A percentile compares a stretch with the other conserved stretches of the same genome.
Evolutionary conservation across 2,329 filamentous ascomycete genomes (phyloP).

Genomic region (Ophiognomonia clavigignenti-juglandacearum): DNA sequence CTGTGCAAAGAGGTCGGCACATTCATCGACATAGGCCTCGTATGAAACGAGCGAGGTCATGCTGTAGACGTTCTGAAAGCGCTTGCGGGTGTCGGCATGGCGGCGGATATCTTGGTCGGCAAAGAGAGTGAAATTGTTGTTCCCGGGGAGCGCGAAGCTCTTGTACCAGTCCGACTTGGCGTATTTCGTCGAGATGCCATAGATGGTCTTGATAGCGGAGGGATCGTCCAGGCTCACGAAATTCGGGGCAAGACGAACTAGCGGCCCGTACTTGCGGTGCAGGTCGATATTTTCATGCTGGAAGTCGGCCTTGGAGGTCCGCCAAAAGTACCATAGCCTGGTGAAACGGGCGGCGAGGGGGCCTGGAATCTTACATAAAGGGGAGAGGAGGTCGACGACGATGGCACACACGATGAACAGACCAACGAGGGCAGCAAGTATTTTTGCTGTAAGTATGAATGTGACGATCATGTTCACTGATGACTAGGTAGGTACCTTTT

Average conservation of each 20-base stretch:
- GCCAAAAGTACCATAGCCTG: conserved; percentile 36
- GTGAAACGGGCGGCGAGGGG: conserved; percentile 39
- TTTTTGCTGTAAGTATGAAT: neutral
- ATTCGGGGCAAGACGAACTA: conserved; percentile 35
- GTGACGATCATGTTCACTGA: neutral
- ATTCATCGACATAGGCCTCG: conserved; percentile 44
- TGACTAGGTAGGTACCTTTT: too few relatives aligned
- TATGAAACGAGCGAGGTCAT: conserved; percentile 44
- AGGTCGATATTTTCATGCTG: conserved; percentile 34
- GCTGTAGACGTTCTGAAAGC: conserved; percentile 39
- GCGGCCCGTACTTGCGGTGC: conserved; percentile 33
- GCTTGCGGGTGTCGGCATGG: conserved; percentile 33
- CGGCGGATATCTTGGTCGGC: conserved; percentile 28
- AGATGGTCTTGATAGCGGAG: conserved; percentile 33
- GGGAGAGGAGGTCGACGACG: conserved; percentile 19
- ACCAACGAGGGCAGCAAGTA: neutral
- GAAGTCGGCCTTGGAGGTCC: conserved; percentile 31
- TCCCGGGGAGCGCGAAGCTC: conserved; percentile 20
- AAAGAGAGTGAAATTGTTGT: conserved; percentile 25
- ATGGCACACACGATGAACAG: conserved; percentile 1
- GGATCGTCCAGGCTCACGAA: conserved; percentile 35
- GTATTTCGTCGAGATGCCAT: conserved; percentile 34
- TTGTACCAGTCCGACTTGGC: conserved; percentile 30
- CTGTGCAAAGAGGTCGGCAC: conserved; percentile 33
- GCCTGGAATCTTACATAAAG: conserved; percentile 36